These are phyloP conservation scores for Pleomassaria siparia DNA, from an alignment of 2,329 filamentous ascomycete genomes.

Conservation along the genomic window DNA sequence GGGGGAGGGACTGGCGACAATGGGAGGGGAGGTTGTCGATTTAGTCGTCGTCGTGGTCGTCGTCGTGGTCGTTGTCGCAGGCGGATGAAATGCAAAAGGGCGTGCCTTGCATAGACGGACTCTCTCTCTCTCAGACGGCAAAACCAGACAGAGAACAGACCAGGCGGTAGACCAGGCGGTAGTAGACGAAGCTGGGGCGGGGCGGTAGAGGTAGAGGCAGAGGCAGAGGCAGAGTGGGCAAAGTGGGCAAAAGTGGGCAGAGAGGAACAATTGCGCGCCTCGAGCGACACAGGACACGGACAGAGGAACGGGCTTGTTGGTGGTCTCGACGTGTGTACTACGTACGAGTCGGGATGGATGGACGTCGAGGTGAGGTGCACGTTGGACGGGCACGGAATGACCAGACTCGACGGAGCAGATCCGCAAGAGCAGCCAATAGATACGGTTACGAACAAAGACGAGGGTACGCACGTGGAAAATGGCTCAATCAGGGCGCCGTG, in stretches of 20 bases:
- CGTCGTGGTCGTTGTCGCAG: slow-evolving; percentile 18
- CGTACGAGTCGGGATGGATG: slow-evolving; percentile 24
- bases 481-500: slow-evolving; percentile 43
- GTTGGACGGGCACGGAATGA: background rate
- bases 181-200: slow-evolving; percentile 22
- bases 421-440: slow-evolving; percentile 35
- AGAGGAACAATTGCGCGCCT: slow-evolving; percentile 20
- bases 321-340: slow-evolving; percentile 34
- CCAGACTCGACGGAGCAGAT: slow-evolving; percentile 20
- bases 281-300: slow-evolving; percentile 19
- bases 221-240: too few species aligned
- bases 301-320: slow-evolving; percentile 5
- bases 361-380: slow-evolving; percentile 17
- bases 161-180: too few species aligned
- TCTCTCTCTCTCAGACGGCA: slow-evolving; percentile 1
- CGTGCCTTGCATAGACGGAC: slow-evolving; percentile 42
- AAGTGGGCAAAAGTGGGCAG: too few species aligned
- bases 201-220: background rate
- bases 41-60: too few species aligned
- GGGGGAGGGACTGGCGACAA: slow-evolving; percentile 15
- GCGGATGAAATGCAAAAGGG: slow-evolving; percentile 29
- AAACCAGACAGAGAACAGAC: background rate
- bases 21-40: background rate
- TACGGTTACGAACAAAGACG: slow-evolving; percentile 29
- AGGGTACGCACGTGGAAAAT: slow-evolving; percentile 43